A percentile compares a stretch with the other conserved stretches of the same genome.
These are phyloP conservation scores for Rhizopogon vulgaris DNA, from an alignment of 768 basidiomycete genomes.

Conservation along the genomic window DNA sequence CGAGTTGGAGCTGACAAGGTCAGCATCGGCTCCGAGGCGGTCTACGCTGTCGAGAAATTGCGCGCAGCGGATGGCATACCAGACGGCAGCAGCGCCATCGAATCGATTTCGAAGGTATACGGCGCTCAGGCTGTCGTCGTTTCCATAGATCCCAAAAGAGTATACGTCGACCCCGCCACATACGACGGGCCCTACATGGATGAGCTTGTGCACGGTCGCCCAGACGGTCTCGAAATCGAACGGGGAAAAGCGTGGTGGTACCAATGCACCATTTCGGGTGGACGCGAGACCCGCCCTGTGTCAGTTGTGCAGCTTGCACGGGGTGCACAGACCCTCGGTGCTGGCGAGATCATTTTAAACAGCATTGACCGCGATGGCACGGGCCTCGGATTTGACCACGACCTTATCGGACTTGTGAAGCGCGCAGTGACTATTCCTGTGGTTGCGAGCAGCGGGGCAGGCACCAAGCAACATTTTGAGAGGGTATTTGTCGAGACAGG, in stretches of 20 bases:
- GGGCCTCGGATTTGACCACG: slow-evolving; percentile 86
- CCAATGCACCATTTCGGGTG: slow-evolving; percentile 94
- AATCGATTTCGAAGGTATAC: slow-evolving; percentile 84
- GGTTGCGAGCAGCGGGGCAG: slow-evolving; percentile 93
- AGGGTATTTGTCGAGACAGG: slow-evolving; percentile 75
- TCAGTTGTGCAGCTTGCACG: slow-evolving; percentile 89
- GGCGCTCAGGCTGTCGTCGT: slow-evolving; percentile 98
- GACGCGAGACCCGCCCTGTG: slow-evolving; percentile 74
- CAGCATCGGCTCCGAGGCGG: slow-evolving; percentile 94
- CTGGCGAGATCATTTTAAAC: slow-evolving; percentile 93
- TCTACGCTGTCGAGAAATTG: slow-evolving; percentile 85
- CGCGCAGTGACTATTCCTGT: slow-evolving; percentile 81
- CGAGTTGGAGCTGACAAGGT: slow-evolving; percentile 98
- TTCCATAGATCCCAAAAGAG: slow-evolving; percentile 88
- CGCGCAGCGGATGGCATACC: slow-evolving; percentile 41
- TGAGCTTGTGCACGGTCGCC: slow-evolving; percentile 49
- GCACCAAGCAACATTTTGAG: slow-evolving; percentile 75
- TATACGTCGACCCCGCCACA: slow-evolving; percentile 59
- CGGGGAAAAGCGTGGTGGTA: slow-evolving; percentile 93
- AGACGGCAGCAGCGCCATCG: slow-evolving; percentile 82
- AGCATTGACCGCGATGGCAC: slow-evolving; percentile 96
- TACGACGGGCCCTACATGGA: slow-evolving; percentile 66
- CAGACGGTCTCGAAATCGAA: slow-evolving; percentile 46
- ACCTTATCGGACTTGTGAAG: slow-evolving; percentile 73
- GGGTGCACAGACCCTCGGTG: slow-evolving; percentile 87